Percentiles rank a stretch among this genome's conserved stretches.
Evolutionary conservation across 2,329 filamentous ascomycete species (phyloP).

Genomic region (Akanthomyces muscarius): DNA sequence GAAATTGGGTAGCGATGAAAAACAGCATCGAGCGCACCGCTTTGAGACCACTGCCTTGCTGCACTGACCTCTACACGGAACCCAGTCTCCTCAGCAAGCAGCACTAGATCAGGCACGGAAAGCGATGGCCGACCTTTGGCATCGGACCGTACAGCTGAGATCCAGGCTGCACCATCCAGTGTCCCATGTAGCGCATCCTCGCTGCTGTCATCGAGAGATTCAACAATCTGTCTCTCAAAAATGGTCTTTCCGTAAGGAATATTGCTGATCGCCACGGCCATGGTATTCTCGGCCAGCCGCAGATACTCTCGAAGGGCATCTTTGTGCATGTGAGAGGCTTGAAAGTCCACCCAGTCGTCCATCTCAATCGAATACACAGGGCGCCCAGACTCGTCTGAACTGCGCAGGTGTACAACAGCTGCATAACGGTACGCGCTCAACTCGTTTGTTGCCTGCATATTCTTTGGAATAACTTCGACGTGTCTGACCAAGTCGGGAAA

Average conservation of each 20-base stretch:
- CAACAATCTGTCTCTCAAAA: slow-evolving; percentile 25
- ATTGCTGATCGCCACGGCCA: slow-evolving; percentile 22
- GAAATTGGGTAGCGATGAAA: not conserved
- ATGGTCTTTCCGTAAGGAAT: slow-evolving; percentile 30
- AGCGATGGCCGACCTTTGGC: slow-evolving; percentile 16
- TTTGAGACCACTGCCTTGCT: slow-evolving; percentile 32
- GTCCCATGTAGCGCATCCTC: not conserved
- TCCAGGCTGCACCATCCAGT: slow-evolving; percentile 17
- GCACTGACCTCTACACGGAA: slow-evolving; percentile 45
- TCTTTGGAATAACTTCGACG: slow-evolving; percentile 29
- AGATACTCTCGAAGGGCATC: slow-evolving; percentile 18
- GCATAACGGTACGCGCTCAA: slow-evolving; percentile 28
- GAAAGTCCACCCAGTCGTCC: slow-evolving; percentile 11
- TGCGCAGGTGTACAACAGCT: slow-evolving; percentile 24
- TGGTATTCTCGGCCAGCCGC: not conserved
- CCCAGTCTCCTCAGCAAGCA: slow-evolving; percentile 31
- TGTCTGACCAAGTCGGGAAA: slow-evolving; percentile 23
- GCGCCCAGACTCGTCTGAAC: not conserved
- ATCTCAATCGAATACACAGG: slow-evolving; percentile 18
- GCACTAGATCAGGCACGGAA: slow-evolving; percentile 20
- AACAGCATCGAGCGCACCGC: not conserved
- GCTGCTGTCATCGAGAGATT: slow-evolving; percentile 9
- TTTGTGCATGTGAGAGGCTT: slow-evolving; percentile 6
- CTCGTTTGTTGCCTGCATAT: slow-evolving; percentile 28
- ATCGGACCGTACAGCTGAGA: not conserved